phyloP scores from a whole-genome alignment of 2,329 filamentous ascomycete species.

The Clonostachys byssicola region DNA sequence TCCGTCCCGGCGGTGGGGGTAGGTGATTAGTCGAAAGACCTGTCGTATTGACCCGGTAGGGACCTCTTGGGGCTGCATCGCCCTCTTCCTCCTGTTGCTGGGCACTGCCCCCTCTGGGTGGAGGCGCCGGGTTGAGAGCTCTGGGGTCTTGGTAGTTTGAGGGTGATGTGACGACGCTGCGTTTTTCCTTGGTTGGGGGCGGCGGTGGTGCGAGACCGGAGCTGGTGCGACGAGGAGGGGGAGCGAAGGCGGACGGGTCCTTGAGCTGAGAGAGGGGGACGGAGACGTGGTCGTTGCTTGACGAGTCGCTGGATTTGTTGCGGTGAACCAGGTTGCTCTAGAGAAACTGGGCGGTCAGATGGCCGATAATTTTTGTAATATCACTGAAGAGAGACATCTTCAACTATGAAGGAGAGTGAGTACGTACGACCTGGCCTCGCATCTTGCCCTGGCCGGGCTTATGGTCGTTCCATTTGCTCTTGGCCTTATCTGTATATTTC shows the following conservation, averaged over 20 bases:
- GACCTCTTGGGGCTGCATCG: conserved; percentile 33
- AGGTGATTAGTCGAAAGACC: conserved; percentile 65
- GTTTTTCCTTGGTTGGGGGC: conserved; percentile 11
- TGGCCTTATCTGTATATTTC: conserved; percentile 41
- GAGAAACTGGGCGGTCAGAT: neutral
- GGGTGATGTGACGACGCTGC: conserved; percentile 19
- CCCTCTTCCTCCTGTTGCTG: conserved; percentile 7
- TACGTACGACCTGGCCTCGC: conserved; percentile 41
- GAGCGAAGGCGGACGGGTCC: conserved; percentile 75
- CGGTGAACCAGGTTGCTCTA: conserved; percentile 43
- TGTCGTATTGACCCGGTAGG: conserved; percentile 67
- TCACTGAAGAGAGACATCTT: too few relatives aligned
- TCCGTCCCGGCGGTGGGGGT: conserved; percentile 64
- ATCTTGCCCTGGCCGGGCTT: conserved; percentile 22
- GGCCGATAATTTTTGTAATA: too few relatives aligned
- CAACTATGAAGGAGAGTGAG: neutral
- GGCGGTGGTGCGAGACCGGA: conserved; percentile 24
- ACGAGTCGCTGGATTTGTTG: conserved; percentile 21
- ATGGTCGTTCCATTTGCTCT: conserved; percentile 47
- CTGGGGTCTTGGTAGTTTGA: conserved; percentile 26
- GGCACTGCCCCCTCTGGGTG: conserved; percentile 4
- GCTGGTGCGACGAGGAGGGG: conserved; percentile 64
- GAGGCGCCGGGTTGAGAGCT: conserved; percentile 7
- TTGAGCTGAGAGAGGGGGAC: conserved; percentile 66
- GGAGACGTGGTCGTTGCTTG: conserved; percentile 27